Evolutionary conservation across 352 stramenopile genomes (phyloP).

Genomic region (Phytophthora crassamura): DNA sequence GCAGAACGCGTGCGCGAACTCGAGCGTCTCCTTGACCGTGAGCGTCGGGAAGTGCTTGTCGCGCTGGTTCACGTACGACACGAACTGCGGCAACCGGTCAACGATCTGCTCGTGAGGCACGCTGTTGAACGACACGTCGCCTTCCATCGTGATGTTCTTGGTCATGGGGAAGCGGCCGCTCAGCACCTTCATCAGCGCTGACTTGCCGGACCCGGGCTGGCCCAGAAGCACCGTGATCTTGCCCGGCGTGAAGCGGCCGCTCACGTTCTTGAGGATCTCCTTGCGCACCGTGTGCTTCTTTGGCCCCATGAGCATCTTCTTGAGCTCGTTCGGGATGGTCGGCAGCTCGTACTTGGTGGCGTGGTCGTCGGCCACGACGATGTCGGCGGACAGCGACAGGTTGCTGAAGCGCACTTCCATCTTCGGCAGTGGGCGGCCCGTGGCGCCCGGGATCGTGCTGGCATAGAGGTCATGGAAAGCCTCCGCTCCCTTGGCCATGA

Average conservation of each 20-base stretch:
- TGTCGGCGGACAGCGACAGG: slow-evolving; percentile 34
- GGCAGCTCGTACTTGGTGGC: slow-evolving; percentile 31
- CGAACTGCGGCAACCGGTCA: slow-evolving; percentile 41
- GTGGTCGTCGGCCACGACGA: slow-evolving; percentile 21
- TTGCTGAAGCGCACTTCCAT: slow-evolving; percentile 49
- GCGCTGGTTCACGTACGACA: slow-evolving; percentile 48
- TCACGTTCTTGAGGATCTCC: slow-evolving; percentile 37
- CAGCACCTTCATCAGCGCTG: slow-evolving; percentile 24
- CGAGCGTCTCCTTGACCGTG: slow-evolving; percentile 42
- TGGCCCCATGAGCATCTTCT: slow-evolving; percentile 22
- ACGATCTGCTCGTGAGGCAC: slow-evolving; percentile 30
- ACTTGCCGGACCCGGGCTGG: slow-evolving; percentile 27
- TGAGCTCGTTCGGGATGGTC: slow-evolving; percentile 31
- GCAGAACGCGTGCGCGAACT: slow-evolving; percentile 6
- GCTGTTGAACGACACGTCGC: slow-evolving; percentile 43
- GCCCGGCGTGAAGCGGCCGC: slow-evolving; percentile 31
- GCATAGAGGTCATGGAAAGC: slow-evolving; percentile 20
- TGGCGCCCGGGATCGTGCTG: no score
- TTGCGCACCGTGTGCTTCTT: slow-evolving; percentile 30
- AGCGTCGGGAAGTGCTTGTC: no score
- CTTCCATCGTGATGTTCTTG: slow-evolving; percentile 43
- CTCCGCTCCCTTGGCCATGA: slow-evolving; percentile 33
- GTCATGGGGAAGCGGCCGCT: slow-evolving; percentile 34
- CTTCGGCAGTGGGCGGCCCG: slow-evolving; percentile 23
- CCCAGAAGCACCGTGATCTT: slow-evolving; percentile 31